These are phyloP conservation scores for Furcasterigmium sp. DNA, from an alignment of 2,329 filamentous ascomycete genomes.

Conservation along the genomic window DNA sequence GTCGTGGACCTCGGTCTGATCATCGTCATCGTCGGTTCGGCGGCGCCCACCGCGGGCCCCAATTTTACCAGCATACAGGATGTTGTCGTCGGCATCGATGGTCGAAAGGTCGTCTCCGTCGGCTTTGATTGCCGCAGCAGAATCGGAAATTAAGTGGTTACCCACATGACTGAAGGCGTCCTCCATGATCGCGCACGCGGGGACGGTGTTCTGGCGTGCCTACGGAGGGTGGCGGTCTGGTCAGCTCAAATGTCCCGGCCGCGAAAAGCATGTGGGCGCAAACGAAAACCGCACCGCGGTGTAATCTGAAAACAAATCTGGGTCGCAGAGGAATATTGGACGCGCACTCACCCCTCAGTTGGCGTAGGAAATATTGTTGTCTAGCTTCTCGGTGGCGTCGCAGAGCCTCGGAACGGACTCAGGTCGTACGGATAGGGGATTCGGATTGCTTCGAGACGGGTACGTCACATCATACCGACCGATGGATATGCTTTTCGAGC, in stretches of 20 bases:
- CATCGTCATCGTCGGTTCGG: slow-evolving; percentile 82
- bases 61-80: slow-evolving; percentile 64
- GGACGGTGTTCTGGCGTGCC: neutral
- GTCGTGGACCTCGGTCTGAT: slow-evolving; percentile 76
- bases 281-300: too few relatives aligned
- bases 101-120: slow-evolving; percentile 69
- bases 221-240: too few relatives aligned
- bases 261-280: too few relatives aligned
- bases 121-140: slow-evolving; percentile 81
- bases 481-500: neutral
- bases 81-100: slow-evolving; percentile 72
- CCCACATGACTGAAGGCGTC: slow-evolving; percentile 83
- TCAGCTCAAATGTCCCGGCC: too few relatives aligned
- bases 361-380: too few relatives aligned
- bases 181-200: slow-evolving; percentile 57
- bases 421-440: slow-evolving; percentile 12
- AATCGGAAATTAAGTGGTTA: slow-evolving; percentile 81
- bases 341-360: slow-evolving; percentile 2
- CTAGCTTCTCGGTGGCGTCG: too few relatives aligned
- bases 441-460: slow-evolving; percentile 7
- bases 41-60: slow-evolving; percentile 57
- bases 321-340: too few relatives aligned
- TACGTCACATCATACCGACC: slow-evolving; percentile 14
- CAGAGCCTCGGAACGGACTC: slow-evolving; percentile 12
- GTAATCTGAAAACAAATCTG: too few relatives aligned